These are phyloP conservation scores for Plantago coronopus DNA, from an alignment of 305 asterid genomes.

Conservation along the genomic window DNA sequence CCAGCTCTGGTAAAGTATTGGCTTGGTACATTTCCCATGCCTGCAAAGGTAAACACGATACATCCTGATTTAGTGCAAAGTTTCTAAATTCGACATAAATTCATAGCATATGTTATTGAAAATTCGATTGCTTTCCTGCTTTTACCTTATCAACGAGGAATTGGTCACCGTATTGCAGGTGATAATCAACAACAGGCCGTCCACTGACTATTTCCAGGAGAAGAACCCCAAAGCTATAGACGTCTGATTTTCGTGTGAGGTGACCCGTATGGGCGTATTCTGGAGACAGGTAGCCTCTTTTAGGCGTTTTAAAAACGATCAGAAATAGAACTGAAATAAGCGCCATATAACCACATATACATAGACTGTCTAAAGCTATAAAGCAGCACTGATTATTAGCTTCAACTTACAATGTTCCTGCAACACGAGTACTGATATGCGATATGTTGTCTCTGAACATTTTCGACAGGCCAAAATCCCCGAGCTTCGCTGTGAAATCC, in stretches of 20 bases:
- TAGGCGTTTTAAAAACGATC: slow-evolving; percentile 7
- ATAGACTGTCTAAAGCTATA: neutral
- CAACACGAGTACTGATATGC: slow-evolving; percentile 73
- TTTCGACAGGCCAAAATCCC: slow-evolving; percentile 82
- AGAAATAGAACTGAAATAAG: slow-evolving; percentile 21
- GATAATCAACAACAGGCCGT: slow-evolving; percentile 45
- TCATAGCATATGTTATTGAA: neutral
- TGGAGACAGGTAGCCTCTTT: slow-evolving; percentile 84
- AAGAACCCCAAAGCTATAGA: slow-evolving; percentile 81
- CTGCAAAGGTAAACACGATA: slow-evolving; percentile 31
- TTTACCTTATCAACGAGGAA: slow-evolving; percentile 71
- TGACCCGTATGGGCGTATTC: slow-evolving; percentile 82
- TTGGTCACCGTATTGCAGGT: slow-evolving; percentile 56
- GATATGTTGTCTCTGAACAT: slow-evolving; percentile 51
- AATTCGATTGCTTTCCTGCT: too few relatives aligned
- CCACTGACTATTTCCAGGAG: slow-evolving; percentile 68
- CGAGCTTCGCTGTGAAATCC: slow-evolving; percentile 56
- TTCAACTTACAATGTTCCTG: slow-evolving; percentile 72
- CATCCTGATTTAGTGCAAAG: neutral
- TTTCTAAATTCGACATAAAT: neutral
- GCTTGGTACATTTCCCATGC: slow-evolving; percentile 65
- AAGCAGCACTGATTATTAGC: neutral
- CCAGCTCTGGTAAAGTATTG: slow-evolving; percentile 34
- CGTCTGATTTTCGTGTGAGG: slow-evolving; percentile 69
- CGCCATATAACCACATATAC: neutral